phyloP scores from a whole-genome alignment of 2,329 filamentous ascomycete genomes.

The Colletotrichum noveboracense region DNA sequence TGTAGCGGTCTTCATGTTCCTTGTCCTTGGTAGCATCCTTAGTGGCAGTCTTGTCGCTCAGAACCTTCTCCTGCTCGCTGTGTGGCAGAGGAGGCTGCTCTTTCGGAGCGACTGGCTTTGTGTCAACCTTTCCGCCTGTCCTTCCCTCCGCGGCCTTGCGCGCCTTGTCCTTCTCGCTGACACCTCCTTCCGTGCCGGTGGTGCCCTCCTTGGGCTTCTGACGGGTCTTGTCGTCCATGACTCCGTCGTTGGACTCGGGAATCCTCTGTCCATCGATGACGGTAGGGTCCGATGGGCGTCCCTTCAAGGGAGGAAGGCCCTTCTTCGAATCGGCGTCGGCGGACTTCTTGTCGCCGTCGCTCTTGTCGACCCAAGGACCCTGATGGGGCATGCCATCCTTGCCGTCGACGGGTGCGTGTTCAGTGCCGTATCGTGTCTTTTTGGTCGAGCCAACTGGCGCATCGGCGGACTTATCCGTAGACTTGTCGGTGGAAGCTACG shows the following conservation, averaged over 20 bases:
- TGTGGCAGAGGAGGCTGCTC: slow-evolving; percentile 83
- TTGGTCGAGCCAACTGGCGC: slow-evolving; percentile 28
- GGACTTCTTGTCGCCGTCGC: slow-evolving; percentile 36
- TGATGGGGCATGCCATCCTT: slow-evolving; percentile 92
- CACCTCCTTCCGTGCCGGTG: slow-evolving; percentile 86
- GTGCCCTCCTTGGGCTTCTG: slow-evolving; percentile 81
- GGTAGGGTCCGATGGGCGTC: slow-evolving; percentile 56
- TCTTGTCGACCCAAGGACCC: slow-evolving; percentile 72
- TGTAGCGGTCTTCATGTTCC: slow-evolving; percentile 44
- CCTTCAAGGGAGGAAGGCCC: slow-evolving; percentile 50
- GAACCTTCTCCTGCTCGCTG: slow-evolving; percentile 76
- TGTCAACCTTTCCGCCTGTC: slow-evolving; percentile 70
- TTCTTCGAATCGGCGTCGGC: slow-evolving; percentile 38
- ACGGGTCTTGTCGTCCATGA: slow-evolving; percentile 90
- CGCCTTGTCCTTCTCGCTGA: slow-evolving; percentile 85
- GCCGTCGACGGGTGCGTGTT: slow-evolving; percentile 89
- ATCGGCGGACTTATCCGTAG: slow-evolving; percentile 25
- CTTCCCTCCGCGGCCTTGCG: slow-evolving; percentile 70
- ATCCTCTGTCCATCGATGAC: slow-evolving; percentile 66
- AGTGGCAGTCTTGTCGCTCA: slow-evolving; percentile 42
- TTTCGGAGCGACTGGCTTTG: slow-evolving; percentile 83
- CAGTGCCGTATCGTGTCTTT: slow-evolving; percentile 52
- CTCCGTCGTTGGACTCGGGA: slow-evolving; percentile 73
- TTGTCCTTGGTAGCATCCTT: slow-evolving; percentile 48
- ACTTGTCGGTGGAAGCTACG: slow-evolving; percentile 27